phyloP scores from a whole-genome alignment of 2,329 filamentous ascomycete species.

The Parastagonospora avenae region DNA sequence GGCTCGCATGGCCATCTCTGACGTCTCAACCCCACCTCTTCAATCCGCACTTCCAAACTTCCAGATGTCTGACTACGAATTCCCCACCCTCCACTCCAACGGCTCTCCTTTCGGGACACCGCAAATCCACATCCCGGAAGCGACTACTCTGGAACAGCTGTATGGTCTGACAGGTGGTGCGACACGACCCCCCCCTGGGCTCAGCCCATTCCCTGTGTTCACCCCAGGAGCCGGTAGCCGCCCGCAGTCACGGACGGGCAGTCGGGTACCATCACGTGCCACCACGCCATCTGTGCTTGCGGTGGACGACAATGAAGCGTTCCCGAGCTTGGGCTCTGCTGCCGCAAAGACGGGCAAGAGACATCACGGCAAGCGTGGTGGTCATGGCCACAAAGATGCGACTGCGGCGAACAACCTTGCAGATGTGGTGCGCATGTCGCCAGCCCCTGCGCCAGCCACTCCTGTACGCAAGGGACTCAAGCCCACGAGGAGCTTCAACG shows the following conservation, averaged over 20 bases:
- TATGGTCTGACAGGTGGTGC: conserved; percentile 43
- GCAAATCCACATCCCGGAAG: conserved; percentile 48
- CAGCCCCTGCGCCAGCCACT: conserved; percentile 71
- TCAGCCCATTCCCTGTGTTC: conserved; percentile 66
- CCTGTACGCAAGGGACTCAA: conserved; percentile 65
- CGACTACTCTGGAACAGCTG: conserved; percentile 50
- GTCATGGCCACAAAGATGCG: conserved; percentile 68
- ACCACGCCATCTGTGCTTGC: conserved; percentile 71
- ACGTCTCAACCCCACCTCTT: conserved; percentile 66
- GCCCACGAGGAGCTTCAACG: conserved; percentile 69
- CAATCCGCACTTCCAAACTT: conserved; percentile 69
- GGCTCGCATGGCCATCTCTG: conserved; percentile 78
- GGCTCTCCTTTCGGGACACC: conserved; percentile 50
- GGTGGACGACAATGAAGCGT: conserved; percentile 93
- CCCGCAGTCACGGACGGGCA: conserved; percentile 81
- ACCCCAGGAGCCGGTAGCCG: conserved; percentile 63
- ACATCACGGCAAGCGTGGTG: conserved; percentile 88
- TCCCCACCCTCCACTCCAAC: conserved; percentile 71
- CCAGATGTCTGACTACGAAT: conserved; percentile 83
- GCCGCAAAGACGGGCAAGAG: conserved; percentile 81
- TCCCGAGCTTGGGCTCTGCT: conserved; percentile 83
- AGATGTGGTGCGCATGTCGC: conserved; percentile 94
- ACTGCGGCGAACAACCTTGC: conserved; percentile 74
- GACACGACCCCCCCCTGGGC: conserved; percentile 69
- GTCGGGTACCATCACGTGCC: conserved; percentile 74